phyloP scores from a whole-genome alignment of 768 basidiomycete species.

The Lactifluus piperatus region DNA sequence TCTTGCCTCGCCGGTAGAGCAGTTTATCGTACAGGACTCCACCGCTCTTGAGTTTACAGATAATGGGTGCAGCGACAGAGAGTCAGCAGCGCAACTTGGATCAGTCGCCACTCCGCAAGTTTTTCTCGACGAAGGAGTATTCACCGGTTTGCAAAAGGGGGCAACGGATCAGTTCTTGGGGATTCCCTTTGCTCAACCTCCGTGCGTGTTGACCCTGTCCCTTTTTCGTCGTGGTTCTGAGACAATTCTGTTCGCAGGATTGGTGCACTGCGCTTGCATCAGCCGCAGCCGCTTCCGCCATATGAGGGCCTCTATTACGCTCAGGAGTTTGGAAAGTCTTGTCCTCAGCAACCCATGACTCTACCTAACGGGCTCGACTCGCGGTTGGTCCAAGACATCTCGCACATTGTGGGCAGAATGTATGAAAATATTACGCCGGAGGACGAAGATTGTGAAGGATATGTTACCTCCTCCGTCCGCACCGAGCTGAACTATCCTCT shows the following conservation, averaged over 20 bases:
- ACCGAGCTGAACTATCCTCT: neutral
- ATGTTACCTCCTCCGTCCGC: no score
- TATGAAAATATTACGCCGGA: slow-evolving; percentile 3
- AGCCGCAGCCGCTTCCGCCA: slow-evolving; percentile 22
- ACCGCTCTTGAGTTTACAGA: neutral
- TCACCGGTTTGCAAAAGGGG: slow-evolving; percentile 25
- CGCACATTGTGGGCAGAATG: neutral
- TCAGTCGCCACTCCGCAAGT: slow-evolving; percentile 16
- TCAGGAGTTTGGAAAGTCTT: slow-evolving; percentile 22
- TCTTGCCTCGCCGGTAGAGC: slow-evolving; percentile 2
- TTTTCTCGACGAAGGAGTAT: slow-evolving; percentile 25
- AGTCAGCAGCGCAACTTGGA: no score
- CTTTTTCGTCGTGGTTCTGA: no score
- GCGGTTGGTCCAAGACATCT: neutral
- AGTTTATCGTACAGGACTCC: neutral
- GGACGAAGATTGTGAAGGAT: slow-evolving; percentile 22
- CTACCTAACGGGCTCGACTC: slow-evolving; percentile 9
- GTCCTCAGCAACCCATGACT: slow-evolving; percentile 22
- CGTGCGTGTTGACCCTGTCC: slow-evolving; percentile 24
- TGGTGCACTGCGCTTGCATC: slow-evolving; percentile 30
- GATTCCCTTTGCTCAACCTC: slow-evolving; percentile 34
- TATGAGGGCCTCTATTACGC: slow-evolving; percentile 20
- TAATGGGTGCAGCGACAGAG: neutral
- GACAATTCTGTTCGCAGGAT: slow-evolving; percentile 21
- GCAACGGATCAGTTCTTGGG: slow-evolving; percentile 30